These are phyloP conservation scores for Pulveroboletus frians DNA, from an alignment of 768 basidiomycete genomes.

Conservation along the genomic window DNA sequence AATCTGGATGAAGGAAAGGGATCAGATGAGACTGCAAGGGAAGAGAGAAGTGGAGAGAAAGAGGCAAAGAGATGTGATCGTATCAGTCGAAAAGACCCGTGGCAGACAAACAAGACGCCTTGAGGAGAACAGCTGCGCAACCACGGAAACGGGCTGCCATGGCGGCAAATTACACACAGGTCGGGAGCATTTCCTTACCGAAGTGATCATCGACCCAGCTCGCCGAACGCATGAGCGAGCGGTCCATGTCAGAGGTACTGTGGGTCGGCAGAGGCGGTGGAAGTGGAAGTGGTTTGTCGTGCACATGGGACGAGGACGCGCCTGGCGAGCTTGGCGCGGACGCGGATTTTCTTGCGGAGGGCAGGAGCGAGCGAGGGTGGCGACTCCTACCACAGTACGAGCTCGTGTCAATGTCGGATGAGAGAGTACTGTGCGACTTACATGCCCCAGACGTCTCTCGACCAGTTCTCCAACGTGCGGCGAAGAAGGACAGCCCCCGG, in stretches of 20 bases:
- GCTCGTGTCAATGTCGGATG: background rate
- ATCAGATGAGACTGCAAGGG: slow-evolving; percentile 13
- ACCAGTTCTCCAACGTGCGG: background rate
- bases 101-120: slow-evolving; percentile 20
- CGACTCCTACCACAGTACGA: slow-evolving; percentile 11
- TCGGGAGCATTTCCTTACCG: slow-evolving; percentile 19
- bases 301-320: slow-evolving; percentile 5
- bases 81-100: slow-evolving; percentile 20
- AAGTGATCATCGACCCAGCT: slow-evolving; percentile 27
- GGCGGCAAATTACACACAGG: slow-evolving; percentile 5
- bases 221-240: slow-evolving; percentile 7
- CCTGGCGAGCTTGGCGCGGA: slow-evolving; percentile 26
- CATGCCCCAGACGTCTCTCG: slow-evolving; percentile 3
- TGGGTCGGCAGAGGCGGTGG: slow-evolving; percentile 36
- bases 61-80: slow-evolving; percentile 6
- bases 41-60: slow-evolving; percentile 15
- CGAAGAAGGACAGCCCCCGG: background rate
- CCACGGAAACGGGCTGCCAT: slow-evolving; percentile 15
- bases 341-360: slow-evolving; percentile 19
- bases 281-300: slow-evolving; percentile 40
- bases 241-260: slow-evolving; percentile 26
- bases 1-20: slow-evolving; percentile 20
- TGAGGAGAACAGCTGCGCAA: slow-evolving; percentile 4
- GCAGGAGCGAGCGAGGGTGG: slow-evolving; percentile 22
- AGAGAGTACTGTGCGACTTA: slow-evolving; percentile 12